Evolutionary conservation across 1,139 yeast species (phyloP), one percentile per base, ranked within the genome.

Genomic region (Hansenula anomala): DNA sequence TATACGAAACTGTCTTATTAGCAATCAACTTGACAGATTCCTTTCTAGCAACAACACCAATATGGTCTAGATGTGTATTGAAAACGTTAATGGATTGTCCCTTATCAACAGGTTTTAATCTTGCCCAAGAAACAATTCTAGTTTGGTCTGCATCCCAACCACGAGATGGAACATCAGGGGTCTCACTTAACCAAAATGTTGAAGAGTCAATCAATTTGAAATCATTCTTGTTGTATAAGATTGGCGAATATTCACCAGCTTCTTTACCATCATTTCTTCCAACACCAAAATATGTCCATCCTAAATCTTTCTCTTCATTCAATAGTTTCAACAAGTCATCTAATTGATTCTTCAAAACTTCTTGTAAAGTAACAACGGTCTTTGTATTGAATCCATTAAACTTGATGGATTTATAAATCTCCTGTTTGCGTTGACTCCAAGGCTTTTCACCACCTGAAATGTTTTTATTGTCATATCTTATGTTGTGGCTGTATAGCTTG

Each of bases 31-130:
- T 57, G 16, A 78, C 73, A 31, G 76, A 67, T 46, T 72, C 64
- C 30, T 61, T 54, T 32, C 82, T 56, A 1, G 83, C 79, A 6
- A 45, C 46, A 3, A 48, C 60, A 1, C 84, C 84, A 32, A 60
- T 55, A 46, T 77, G 80, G 51, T 78, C 84, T 52, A 75, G 67
- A 55, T 78, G 84, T 11, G 84, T 78, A 52, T 74, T 74, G 58
- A 72, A 73, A 19, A 75, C 66, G 44, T 75, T 75, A 39, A 56
- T 41, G 4, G 40, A 39, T 36, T 55, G 52, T 34, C 61, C 60
- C 1, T 65, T 55, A 20, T 20, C 22, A 1, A 42, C 52, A 41
- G 61, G 64, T 49, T 56, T 60, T 38, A 69, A 59, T n/a, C 70
- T 66, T 3, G 63, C 72, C 58, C 63, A 67, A 6, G 77, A 66